Conservation (phyloP, 2,329 filamentous ascomycete species). For the Trematosphaeria pertusa region DNA sequence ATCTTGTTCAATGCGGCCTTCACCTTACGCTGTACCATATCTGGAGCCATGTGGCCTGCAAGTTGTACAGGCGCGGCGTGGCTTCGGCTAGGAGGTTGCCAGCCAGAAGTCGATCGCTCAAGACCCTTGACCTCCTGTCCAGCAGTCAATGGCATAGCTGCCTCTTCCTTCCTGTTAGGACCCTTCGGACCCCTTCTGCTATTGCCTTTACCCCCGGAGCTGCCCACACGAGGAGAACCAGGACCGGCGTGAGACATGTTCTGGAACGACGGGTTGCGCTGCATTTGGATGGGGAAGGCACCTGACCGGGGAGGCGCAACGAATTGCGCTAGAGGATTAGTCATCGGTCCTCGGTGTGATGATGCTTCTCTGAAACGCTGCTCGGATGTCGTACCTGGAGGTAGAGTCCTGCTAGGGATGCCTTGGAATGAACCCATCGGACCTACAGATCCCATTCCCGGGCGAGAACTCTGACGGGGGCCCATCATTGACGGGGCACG, state of each 20-base stretch:
- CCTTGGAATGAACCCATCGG: constrained; percentile 74
- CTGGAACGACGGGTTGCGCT: constrained; percentile 66
- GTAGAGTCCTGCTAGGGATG: constrained; percentile 67
- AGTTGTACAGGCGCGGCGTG: constrained; percentile 34
- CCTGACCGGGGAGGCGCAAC: constrained; percentile 61
- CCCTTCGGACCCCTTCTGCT: constrained; percentile 62
- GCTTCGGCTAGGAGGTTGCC: constrained; percentile 76
- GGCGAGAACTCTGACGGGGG: constrained; percentile 56
- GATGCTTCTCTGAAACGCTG: constrained; percentile 66
- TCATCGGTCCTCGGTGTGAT: constrained; percentile 40
- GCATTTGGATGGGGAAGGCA: constrained; percentile 67
- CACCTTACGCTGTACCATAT: constrained; percentile 97
- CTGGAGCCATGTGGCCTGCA: constrained; percentile 73
- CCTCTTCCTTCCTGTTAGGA: constrained; percentile 62
- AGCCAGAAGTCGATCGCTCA: constrained; percentile 73
- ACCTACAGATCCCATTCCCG: constrained; percentile 33
- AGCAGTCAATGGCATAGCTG: constrained; percentile 90
- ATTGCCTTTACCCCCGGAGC: constrained; percentile 69
- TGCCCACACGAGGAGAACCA: constrained; percentile 74
- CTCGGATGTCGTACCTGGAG: constrained; percentile 77
- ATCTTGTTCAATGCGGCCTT: constrained; percentile 99
- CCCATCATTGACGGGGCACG: constrained; percentile 60
- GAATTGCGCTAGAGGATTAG: constrained; percentile 66
- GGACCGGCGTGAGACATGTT: constrained; percentile 67
- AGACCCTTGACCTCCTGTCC: constrained; percentile 84